Evolutionary conservation across 352 stramenopile species (phyloP).

Genomic region (Elongisporangium prolatum): DNA sequence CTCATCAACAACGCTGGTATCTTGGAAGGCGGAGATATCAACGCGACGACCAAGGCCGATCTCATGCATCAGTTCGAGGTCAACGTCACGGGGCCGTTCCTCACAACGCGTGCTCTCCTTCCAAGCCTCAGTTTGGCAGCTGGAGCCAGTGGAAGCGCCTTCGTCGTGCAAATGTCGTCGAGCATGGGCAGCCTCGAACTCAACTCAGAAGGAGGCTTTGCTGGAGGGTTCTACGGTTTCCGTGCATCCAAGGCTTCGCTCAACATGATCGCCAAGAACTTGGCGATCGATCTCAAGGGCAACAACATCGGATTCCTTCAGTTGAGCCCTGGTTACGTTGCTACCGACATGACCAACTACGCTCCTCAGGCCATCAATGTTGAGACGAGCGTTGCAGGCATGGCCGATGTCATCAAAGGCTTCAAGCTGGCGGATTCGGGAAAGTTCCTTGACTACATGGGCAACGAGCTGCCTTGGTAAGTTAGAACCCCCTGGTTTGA

Average conservation of each 20-base stretch:
- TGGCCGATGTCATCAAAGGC: conserved; percentile 32
- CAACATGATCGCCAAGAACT: conserved; percentile 58
- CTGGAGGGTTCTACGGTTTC: conserved; percentile 64
- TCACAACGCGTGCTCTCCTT: conserved; percentile 47
- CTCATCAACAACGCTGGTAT: conserved; percentile 65
- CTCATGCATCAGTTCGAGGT: conserved; percentile 46
- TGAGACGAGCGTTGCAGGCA: conserved; percentile 29
- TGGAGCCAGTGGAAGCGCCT: conserved; percentile 20
- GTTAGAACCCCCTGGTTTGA: too few species aligned
- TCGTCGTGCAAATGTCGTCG: conserved; percentile 41
- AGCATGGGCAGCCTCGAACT: conserved; percentile 44
- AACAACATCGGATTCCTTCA: conserved; percentile 32
- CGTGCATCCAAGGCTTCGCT: conserved; percentile 63
- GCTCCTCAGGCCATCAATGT: conserved; percentile 22
- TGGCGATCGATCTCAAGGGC: conserved; percentile 46
- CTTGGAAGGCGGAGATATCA: conserved; percentile 17
- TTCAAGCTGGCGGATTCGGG: conserved; percentile 28
- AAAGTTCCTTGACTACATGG: conserved; percentile 41
- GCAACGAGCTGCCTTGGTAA: conserved; percentile 40
- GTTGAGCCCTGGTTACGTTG: conserved; percentile 48
- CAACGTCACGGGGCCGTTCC: too few species aligned
- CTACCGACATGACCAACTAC: conserved; percentile 43
- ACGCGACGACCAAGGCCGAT: conserved; percentile 35
- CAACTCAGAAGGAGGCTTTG: conserved; percentile 25
- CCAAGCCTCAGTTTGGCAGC: conserved; percentile 35